These are phyloP conservation scores for Phyllosticta ampelicida DNA, from an alignment of 2,329 filamentous ascomycete species.

Conservation along the genomic window DNA sequence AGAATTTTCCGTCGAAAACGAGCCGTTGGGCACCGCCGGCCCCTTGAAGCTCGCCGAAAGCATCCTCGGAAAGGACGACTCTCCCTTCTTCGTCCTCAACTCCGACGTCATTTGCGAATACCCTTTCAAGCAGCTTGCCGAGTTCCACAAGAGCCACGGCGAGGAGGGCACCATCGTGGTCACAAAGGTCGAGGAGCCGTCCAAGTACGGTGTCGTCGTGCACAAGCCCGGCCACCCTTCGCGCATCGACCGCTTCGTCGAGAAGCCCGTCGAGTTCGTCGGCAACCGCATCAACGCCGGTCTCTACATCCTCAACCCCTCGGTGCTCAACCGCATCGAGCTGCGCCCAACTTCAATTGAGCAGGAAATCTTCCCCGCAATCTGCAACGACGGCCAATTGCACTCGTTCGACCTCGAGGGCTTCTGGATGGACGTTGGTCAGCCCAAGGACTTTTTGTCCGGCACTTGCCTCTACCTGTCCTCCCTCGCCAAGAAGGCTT, in stretches of 20 bases:
- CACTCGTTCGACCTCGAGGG: slow-evolving; percentile 95
- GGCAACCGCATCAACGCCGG: slow-evolving; percentile 98
- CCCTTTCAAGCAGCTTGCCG: slow-evolving; percentile 79
- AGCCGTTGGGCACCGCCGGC: slow-evolving; percentile 89
- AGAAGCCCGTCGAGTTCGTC: slow-evolving; percentile 98
- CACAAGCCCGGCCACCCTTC: slow-evolving; percentile 88
- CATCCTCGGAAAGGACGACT: slow-evolving; percentile 84
- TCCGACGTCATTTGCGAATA: slow-evolving; percentile 98
- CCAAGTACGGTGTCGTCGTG: slow-evolving; percentile 97
- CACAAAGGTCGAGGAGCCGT: slow-evolving; percentile 97
- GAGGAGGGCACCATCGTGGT: slow-evolving; percentile 96
- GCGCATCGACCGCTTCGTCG: slow-evolving; percentile 95
- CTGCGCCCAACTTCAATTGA: slow-evolving; percentile 95
- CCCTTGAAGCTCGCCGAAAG: slow-evolving; percentile 91
- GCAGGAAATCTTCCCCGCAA: slow-evolving; percentile 95
- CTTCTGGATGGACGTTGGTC: slow-evolving; percentile 99
- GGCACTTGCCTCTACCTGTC: slow-evolving; percentile 95
- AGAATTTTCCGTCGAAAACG: slow-evolving; percentile 91
- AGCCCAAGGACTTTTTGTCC: slow-evolving; percentile 95
- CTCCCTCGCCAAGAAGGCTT: slow-evolving; percentile 79
- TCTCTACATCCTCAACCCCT: slow-evolving; percentile 95
- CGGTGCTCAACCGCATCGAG: slow-evolving; percentile 82
- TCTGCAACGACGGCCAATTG: slow-evolving; percentile 77
- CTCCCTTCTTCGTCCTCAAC: slow-evolving; percentile 96
- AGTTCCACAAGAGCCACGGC: slow-evolving; percentile 87